Evolutionary conservation across 1,139 yeast species (phyloP).

Genomic region (Blastobotrys serpentis): DNA sequence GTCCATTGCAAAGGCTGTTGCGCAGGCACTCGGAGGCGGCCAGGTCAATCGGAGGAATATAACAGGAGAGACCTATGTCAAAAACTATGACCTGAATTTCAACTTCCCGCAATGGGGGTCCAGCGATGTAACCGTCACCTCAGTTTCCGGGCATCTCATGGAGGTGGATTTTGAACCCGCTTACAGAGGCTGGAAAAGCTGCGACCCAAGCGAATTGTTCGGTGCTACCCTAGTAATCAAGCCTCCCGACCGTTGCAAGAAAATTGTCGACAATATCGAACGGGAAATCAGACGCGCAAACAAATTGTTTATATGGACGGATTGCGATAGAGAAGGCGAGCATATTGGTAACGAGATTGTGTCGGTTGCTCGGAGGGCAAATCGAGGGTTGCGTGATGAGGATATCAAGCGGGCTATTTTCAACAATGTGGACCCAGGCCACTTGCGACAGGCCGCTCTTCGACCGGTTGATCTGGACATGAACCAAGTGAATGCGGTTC

Average conservation of each 20-base stretch:
- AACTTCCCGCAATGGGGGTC: conserved; percentile 59
- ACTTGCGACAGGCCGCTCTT: conserved; percentile 71
- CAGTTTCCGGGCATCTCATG: conserved; percentile 84
- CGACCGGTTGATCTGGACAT: conserved; percentile 63
- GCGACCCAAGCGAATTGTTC: conserved; percentile 65
- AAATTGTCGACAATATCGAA: conserved; percentile 67
- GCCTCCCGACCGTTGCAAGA: conserved; percentile 40
- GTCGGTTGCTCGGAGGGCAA: conserved; percentile 59
- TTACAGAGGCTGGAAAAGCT: conserved; percentile 59
- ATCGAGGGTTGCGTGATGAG: conserved; percentile 45
- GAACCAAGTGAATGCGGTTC: conserved; percentile 77
- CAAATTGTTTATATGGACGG: conserved; percentile 91
- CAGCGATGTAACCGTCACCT: conserved; percentile 86
- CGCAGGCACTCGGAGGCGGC: conserved; percentile 76
- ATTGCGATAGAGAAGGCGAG: conserved; percentile 98
- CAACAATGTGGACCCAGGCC: conserved; percentile 79
- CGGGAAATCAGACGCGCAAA: conserved; percentile 61
- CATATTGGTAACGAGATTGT: conserved; percentile 87
- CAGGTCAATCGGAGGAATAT: conserved; percentile 34
- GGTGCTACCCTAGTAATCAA: conserved; percentile 45
- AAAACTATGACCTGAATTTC: conserved; percentile 76
- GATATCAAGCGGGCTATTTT: conserved; percentile 73
- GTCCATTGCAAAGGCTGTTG: conserved; percentile 86
- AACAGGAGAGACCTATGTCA: conserved; percentile 59
- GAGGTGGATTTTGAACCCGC: conserved; percentile 61